These are phyloP conservation scores for Pyrenophora teres DNA, from an alignment of 2,329 filamentous ascomycete species.

Conservation along the genomic window DNA sequence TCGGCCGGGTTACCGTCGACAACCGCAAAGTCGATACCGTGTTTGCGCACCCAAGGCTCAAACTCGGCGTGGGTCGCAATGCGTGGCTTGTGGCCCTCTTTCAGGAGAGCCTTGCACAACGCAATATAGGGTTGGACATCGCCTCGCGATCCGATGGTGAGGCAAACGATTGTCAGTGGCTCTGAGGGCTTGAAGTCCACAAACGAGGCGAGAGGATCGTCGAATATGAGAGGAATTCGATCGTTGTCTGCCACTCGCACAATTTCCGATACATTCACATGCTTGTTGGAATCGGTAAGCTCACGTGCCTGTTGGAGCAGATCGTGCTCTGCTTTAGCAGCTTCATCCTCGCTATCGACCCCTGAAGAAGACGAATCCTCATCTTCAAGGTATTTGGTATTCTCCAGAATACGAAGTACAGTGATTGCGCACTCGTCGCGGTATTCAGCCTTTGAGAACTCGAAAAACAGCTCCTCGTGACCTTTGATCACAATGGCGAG, in stretches of 20 bases:
- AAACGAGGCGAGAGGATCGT: slow-evolving; percentile 85
- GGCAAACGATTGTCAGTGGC: slow-evolving; percentile 81
- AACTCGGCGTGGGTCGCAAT: slow-evolving; percentile 96
- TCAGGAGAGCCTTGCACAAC: slow-evolving; percentile 84
- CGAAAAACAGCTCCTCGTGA: slow-evolving; percentile 95
- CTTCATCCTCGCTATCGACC: slow-evolving; percentile 71
- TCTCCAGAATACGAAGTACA: slow-evolving; percentile 75
- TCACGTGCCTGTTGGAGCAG: slow-evolving; percentile 75
- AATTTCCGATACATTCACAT: slow-evolving; percentile 33
- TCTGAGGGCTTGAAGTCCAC: slow-evolving; percentile 87
- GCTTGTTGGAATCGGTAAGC: slow-evolving; percentile 29
- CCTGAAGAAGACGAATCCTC: slow-evolving; percentile 69
- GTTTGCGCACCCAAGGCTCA: slow-evolving; percentile 82
- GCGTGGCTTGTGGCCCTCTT: slow-evolving; percentile 81
- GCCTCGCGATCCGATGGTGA: slow-evolving; percentile 93
- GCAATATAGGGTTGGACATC: slow-evolving; percentile 99
- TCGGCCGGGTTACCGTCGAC: slow-evolving; percentile 92
- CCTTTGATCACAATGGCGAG: slow-evolving; percentile 91
- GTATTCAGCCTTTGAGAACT: slow-evolving; percentile 76
- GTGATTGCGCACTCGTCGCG: slow-evolving; percentile 90
- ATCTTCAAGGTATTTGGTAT: slow-evolving; percentile 70
- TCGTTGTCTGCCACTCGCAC: slow-evolving; percentile 51
- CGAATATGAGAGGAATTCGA: slow-evolving; percentile 79
- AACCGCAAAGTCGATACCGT: slow-evolving; percentile 89
- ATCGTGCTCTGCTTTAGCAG: slow-evolving; percentile 79